Evolutionary conservation across 2,329 filamentous ascomycete species (phyloP), one percentile per base, ranked within the genome.

Genomic region (Alternaria brassicicola): DNA sequence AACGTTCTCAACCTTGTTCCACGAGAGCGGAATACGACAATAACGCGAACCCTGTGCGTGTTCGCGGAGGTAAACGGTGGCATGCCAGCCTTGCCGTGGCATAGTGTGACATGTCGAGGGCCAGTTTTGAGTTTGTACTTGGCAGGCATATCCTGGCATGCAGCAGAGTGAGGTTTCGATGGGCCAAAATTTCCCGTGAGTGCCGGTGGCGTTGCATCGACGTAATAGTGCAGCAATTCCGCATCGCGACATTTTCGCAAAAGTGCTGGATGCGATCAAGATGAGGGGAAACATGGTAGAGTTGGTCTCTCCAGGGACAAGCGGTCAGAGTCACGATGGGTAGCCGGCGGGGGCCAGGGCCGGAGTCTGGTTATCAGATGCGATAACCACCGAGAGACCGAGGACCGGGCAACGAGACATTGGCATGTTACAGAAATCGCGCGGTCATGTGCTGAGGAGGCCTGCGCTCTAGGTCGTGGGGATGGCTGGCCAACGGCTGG

Each of bases 341-440:
- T 46, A 36, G n/a, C 51, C 23, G 38, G 38, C 26, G 50, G 43
- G 52, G 42, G 25, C 21, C 42, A 36, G 31, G 33, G 19, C 21
- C 30, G 26, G 21, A 25, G 26, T 49, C 28, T 39, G 43, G 47
- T 62, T 62, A 62, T 62, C 59, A 62, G 59, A 62, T 62, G 59
- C 48, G 33, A 46, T 41, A 21, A 19, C 25, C 31, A 52, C 56
- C 50, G 43, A 57, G 49, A 25, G 23, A 21, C 49, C 55, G 51
- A 35, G 30, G 30, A 38, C 48, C 52, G 55, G 47, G 42, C 42
- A 25, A 33, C 33, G 52, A 33, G 19, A 56, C 47, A 38, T 35
- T 31, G 43, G 59, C 25, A 49, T 30, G 26, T 43, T 30, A 49
- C 33, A 28, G 51, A 55, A 13, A 43, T 8, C 45, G 52, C 48